Evolutionary conservation across 805 yeast species (phyloP), one percentile per base, ranked within the genome.

Genomic region (Ascoidea tarda): DNA sequence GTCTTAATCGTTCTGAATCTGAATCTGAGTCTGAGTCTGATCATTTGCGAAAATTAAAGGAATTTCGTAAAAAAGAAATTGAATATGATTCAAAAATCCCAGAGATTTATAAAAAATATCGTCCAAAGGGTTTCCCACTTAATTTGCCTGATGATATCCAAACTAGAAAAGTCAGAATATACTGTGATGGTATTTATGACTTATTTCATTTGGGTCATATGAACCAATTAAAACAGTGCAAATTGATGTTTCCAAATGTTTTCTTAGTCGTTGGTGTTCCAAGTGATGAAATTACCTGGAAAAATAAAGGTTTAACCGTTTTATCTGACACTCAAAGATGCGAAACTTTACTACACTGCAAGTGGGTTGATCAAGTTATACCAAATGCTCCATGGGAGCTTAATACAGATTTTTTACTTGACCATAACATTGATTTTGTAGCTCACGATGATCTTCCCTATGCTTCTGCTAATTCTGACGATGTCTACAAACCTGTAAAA

Each of bases 101-200:
- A 1, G 84, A 74, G 51, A 80, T 85, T 56, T 78, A 77, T 61
- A 73, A 90, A 54, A 84, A 80, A 67, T 87, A 73, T 69, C 76
- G 96, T 60, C 96, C 96, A 31, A 67, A 68, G 38, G 96, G 96
- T 1, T 88, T 69, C 69, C 72, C 71, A 59, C 78, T 93, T 66
- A 88, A 87, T 59, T 59, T 82, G 32, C 99, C 99, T 2, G 46
- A 54, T 16, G 57, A 56, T 46, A 95, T 96, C 1, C 71, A 65
- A 4, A 93, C 84, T 62, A 75, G 96, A 54, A 90, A 96, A 0
- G 80, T 93, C 33, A 76, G 99, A 55, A 79, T 93, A n/a, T 93
- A 93, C 65, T 99, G 99, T 5, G 99, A 93, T 68, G 99, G 99
- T 51, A 96, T 93, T 16, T 93, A 93, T 71, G 99, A 93, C 68